These are phyloP conservation scores for Magnusiomyces ingens DNA, from an alignment of 1,139 yeast genomes.

Conservation along the genomic window DNA sequence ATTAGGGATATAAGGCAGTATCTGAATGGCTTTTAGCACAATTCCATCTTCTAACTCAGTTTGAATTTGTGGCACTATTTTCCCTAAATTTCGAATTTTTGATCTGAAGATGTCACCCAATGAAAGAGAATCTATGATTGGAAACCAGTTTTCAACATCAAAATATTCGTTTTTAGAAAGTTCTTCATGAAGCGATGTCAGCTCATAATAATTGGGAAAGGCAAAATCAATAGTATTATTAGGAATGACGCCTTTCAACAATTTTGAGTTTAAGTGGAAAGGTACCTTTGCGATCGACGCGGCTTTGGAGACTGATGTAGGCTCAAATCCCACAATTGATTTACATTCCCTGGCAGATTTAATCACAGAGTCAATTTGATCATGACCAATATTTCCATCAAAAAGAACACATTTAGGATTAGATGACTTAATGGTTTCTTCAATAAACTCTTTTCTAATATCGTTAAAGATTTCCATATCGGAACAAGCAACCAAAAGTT, in stretches of 20 bases:
- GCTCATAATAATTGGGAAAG: conserved; percentile 66
- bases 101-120: conserved; percentile 44
- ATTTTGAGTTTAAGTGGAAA: conserved; percentile 15
- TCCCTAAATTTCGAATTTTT: conserved; percentile 32
- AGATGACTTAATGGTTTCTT: conserved; percentile 23
- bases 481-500: conserved; percentile 68
- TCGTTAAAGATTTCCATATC: conserved; percentile 70
- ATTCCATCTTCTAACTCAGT: conserved; percentile 41
- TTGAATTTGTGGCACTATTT: conserved; percentile 26
- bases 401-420: conserved; percentile 43
- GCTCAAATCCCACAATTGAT: conserved; percentile 53
- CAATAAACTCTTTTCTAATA: conserved; percentile 40
- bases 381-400: conserved; percentile 61
- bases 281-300: conserved; percentile 25
- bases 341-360: conserved; percentile 21
- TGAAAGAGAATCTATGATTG: conserved; percentile 56
- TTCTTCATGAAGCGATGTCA: conserved; percentile 47
- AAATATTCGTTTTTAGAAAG: conserved; percentile 46
- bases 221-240: conserved; percentile 38
- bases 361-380: conserved; percentile 39
- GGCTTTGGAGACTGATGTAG: conserved; percentile 66
- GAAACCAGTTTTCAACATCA: conserved; percentile 69
- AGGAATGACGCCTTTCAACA: conserved; percentile 30
- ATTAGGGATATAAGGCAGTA: conserved; percentile 68
- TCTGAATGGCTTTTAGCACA: conserved; percentile 61